Evolutionary conservation across 2,329 filamentous ascomycete species (phyloP).

Genomic region (Fusarium sp.): DNA sequence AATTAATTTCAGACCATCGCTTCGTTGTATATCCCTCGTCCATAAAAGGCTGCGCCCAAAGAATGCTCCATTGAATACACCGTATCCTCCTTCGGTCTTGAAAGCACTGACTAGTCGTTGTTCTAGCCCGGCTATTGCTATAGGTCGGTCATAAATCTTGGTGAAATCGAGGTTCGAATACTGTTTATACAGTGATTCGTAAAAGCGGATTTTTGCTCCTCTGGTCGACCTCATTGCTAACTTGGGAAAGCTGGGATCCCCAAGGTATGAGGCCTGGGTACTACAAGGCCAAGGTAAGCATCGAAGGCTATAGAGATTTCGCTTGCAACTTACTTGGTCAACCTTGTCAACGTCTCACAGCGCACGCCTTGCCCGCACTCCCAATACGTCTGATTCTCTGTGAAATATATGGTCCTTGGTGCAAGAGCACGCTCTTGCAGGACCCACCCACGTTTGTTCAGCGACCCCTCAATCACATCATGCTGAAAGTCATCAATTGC

Average conservation of each 20-base stretch:
- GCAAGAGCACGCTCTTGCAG: constrained; percentile 26
- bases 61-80: constrained; percentile 23
- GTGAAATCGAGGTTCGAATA: constrained; percentile 31
- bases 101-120: constrained; percentile 21
- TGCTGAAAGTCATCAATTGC: constrained; percentile 27
- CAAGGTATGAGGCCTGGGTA: constrained; percentile 25
- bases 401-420: constrained; percentile 32
- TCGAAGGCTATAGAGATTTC: accelerated
- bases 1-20: not conserved
- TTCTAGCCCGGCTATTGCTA: constrained; percentile 35
- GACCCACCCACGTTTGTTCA: constrained; percentile 14
- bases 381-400: constrained; percentile 28
- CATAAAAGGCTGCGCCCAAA: constrained; percentile 32
- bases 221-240: not conserved
- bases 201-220: constrained; percentile 24
- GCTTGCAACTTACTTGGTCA: constrained; percentile 29
- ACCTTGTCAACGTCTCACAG: constrained; percentile 21
- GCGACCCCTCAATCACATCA: constrained; percentile 22
- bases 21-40: constrained; percentile 3
- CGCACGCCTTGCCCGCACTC: constrained; percentile 32
- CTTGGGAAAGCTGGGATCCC: constrained; percentile 34
- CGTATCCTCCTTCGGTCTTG: constrained; percentile 27
- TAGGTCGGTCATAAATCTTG: constrained; percentile 21
- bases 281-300: not conserved
- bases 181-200: constrained; percentile 25